Evolutionary conservation across 179 eudicot species (phyloP).

Genomic region (Camellia oleifera): DNA sequence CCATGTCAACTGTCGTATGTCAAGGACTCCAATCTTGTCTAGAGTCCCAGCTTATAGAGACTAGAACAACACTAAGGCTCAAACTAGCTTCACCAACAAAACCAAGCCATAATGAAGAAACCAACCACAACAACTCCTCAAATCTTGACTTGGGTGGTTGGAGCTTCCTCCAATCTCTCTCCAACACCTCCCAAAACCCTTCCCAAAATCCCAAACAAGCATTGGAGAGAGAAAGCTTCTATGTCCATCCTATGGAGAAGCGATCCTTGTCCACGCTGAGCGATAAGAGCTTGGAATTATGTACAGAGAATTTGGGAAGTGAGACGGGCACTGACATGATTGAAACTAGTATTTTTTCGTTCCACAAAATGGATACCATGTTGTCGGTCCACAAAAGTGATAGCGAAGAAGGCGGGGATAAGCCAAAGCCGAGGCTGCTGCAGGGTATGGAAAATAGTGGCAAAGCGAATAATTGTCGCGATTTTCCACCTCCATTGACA

Average conservation of each 20-base stretch:
- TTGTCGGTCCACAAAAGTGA: not conserved
- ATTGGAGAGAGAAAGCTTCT: not conserved
- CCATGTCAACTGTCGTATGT: conserved; percentile 62
- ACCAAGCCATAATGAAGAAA: too few species aligned
- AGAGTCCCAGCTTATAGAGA: conserved; percentile 41
- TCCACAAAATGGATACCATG: not conserved
- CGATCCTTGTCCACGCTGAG: conserved; percentile 33
- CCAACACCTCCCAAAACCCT: conserved; percentile 13
- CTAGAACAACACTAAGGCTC: conserved; percentile 47
- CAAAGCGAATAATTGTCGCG: not conserved
- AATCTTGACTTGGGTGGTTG: conserved; percentile 21
- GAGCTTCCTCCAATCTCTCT: conserved; percentile 36
- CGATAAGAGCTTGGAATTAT: conserved; percentile 50
- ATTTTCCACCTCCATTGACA: conserved; percentile 63
- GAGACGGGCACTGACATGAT: conserved; percentile 49
- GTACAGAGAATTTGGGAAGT: conserved; percentile 68
- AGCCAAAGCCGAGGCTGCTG: conserved; percentile 50
- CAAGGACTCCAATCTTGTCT: conserved; percentile 34
- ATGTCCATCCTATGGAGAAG: conserved; percentile 36
- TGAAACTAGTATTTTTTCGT: conserved; percentile 25
- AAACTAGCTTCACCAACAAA: conserved; percentile 26
- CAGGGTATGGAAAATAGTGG: conserved; percentile 1
- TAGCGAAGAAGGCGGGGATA: not conserved
- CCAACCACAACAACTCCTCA: not conserved
- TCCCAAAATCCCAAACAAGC: not conserved